Conservation (phyloP, 148 eudicot genomes). For the Pouteria glomerata region DNA sequence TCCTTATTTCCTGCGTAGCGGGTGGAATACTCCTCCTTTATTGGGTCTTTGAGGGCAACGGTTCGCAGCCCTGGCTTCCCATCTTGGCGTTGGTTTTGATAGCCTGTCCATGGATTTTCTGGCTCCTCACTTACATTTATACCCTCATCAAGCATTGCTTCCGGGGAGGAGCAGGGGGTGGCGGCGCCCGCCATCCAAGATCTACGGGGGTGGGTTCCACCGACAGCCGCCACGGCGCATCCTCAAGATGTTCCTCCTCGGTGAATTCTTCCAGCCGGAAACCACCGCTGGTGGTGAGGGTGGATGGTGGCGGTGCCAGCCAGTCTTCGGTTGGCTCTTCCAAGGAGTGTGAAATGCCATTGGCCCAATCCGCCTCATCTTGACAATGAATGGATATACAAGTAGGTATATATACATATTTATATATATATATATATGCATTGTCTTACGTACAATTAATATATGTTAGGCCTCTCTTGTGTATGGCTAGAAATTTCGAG, state of each 20-base stretch:
- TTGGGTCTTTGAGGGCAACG: slow-evolving; percentile 8
- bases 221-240: not conserved
- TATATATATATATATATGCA: too few relatives aligned
- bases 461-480: too few relatives aligned
- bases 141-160: slow-evolving; percentile 21
- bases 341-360: slow-evolving; percentile 5
- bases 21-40: slow-evolving; percentile 25
- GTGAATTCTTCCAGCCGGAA: not conserved
- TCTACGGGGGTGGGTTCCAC: not conserved
- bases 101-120: slow-evolving; percentile 28
- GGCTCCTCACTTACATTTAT: slow-evolving; percentile 31
- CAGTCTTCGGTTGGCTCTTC: not conserved
- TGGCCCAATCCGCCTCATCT: not conserved
- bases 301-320: not conserved
- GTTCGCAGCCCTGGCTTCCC: slow-evolving; percentile 25
- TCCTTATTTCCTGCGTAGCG: slow-evolving; percentile 17
- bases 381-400: not conserved
- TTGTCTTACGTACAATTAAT: too few relatives aligned
- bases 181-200: not conserved
- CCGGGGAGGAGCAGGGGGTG: not conserved
- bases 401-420: not conserved
- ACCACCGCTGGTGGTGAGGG: not conserved
- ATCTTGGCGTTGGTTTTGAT: slow-evolving; percentile 17
- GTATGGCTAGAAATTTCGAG: too few relatives aligned
- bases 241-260: not conserved